Percentiles rank a stretch among this genome's conserved stretches.
These are phyloP conservation scores for Trichoderma sp. DNA, from an alignment of 2,329 filamentous ascomycete genomes.

Conservation along the genomic window DNA sequence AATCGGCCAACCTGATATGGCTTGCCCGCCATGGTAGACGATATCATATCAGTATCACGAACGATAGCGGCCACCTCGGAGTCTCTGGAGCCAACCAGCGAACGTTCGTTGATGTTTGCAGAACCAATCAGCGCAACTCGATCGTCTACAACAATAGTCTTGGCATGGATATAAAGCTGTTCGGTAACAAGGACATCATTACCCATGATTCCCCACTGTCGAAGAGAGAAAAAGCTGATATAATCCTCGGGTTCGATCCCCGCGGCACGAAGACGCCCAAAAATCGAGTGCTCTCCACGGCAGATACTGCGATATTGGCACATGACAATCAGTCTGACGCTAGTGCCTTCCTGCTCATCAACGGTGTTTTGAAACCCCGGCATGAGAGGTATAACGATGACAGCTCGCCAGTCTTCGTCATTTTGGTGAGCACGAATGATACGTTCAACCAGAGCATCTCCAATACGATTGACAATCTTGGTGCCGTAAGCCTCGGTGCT, in stretches of 20 bases:
- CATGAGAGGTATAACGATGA: slow-evolving; percentile 91
- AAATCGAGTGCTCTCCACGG: slow-evolving; percentile 88
- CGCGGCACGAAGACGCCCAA: slow-evolving; percentile 74
- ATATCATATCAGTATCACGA: slow-evolving; percentile 88
- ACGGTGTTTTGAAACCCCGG: slow-evolving; percentile 99
- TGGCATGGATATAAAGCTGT: slow-evolving; percentile 97
- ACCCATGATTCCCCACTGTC: slow-evolving; percentile 90
- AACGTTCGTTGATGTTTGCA: slow-evolving; percentile 97
- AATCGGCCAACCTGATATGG: slow-evolving; percentile 91
- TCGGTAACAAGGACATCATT: slow-evolving; percentile 86
- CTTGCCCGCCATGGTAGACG: slow-evolving; percentile 86
- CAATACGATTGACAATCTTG: slow-evolving; percentile 89
- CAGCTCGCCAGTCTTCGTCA: slow-evolving; percentile 85
- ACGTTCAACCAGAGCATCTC: slow-evolving; percentile 89
- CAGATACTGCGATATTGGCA: slow-evolving; percentile 97
- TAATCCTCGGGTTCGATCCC: slow-evolving; percentile 94
- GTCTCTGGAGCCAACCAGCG: slow-evolving; percentile 88
- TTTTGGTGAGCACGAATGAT: slow-evolving; percentile 83
- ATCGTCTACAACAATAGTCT: slow-evolving; percentile 95
- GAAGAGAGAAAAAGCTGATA: slow-evolving; percentile 90
- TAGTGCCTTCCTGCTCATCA: slow-evolving; percentile 89
- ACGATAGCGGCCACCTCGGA: slow-evolving; percentile 90
- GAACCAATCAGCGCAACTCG: slow-evolving; percentile 91
- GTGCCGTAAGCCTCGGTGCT: slow-evolving; percentile 86
- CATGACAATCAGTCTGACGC: slow-evolving; percentile 92